Conservation (phyloP, 306 rosid genomes). For the Malus sieversii region DNA sequence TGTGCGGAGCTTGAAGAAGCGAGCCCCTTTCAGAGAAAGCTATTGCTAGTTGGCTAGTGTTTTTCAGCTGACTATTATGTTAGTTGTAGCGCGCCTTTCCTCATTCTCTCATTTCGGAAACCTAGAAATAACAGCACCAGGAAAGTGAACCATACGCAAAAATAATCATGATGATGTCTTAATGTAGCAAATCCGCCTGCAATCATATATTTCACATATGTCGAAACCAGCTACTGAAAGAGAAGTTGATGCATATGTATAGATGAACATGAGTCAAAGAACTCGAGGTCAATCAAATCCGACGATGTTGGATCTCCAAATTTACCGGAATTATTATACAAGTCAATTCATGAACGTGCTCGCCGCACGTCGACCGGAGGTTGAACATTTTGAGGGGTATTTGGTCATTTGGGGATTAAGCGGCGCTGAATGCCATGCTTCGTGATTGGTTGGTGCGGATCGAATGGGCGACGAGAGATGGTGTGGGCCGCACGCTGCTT, state of each 20-base stretch:
- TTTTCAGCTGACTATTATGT: too few species aligned
- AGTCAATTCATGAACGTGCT: not conserved
- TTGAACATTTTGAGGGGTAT: not conserved
- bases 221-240: too few species aligned
- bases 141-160: too few species aligned
- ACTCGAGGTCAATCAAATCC: not conserved
- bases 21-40: too few species aligned
- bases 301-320: not conserved
- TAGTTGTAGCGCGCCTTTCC: too few species aligned
- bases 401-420: not conserved
- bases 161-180: too few species aligned
- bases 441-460: constrained; percentile 33
- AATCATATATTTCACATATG: too few species aligned
- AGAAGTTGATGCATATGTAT: not conserved
- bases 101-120: too few species aligned
- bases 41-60: too few species aligned
- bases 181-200: too few species aligned
- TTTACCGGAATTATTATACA: not conserved
- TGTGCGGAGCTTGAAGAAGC: too few species aligned
- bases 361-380: not conserved
- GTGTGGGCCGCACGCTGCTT: constrained; percentile 31
- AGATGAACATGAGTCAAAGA: not conserved
- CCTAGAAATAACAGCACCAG: too few species aligned
- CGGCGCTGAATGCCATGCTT: constrained; percentile 20
- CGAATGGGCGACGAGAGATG: not conserved